phyloP scores from a whole-genome alignment of 2,329 filamentous ascomycete species.

The Didymosphaeria variabile region DNA sequence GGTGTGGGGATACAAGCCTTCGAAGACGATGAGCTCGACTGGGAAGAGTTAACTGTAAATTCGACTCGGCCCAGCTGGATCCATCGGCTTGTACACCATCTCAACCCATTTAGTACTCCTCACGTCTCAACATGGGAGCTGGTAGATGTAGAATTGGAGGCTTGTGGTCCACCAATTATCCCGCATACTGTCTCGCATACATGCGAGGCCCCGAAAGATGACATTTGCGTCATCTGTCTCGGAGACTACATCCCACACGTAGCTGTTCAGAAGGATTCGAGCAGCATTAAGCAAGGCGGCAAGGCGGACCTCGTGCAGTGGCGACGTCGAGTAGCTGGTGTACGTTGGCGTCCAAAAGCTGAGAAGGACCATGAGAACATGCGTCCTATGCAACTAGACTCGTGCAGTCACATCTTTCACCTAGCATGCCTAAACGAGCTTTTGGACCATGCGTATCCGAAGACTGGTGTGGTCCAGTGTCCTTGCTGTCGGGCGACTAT shows the following conservation, averaged over 20 bases:
- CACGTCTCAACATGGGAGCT: not conserved
- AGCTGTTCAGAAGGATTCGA: not conserved
- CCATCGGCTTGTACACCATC: not conserved
- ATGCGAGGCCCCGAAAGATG: not conserved
- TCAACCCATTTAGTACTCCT: not conserved
- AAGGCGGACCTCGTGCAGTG: not conserved
- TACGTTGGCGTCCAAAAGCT: not conserved
- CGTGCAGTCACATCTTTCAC: not conserved
- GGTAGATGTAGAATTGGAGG: not conserved
- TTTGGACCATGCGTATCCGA: constrained; percentile 3
- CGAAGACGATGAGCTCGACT: not conserved
- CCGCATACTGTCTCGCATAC: not conserved
- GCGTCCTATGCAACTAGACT: not conserved
- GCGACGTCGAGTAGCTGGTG: not conserved
- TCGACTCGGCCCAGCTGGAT: not conserved
- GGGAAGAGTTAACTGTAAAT: not conserved
- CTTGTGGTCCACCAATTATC: constrained; percentile 1
- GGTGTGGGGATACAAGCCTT: not conserved
- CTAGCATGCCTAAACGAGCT: not conserved
- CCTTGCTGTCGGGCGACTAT: constrained; percentile 7
- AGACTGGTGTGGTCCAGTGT: not conserved
- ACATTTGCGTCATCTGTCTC: constrained; percentile 6
- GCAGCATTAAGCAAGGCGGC: not conserved
- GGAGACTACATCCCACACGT: not conserved
- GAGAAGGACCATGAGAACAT: too few species aligned